Evolutionary conservation across 2,329 filamentous ascomycete species (phyloP).

Genomic region (Colletotrichum sp.): DNA sequence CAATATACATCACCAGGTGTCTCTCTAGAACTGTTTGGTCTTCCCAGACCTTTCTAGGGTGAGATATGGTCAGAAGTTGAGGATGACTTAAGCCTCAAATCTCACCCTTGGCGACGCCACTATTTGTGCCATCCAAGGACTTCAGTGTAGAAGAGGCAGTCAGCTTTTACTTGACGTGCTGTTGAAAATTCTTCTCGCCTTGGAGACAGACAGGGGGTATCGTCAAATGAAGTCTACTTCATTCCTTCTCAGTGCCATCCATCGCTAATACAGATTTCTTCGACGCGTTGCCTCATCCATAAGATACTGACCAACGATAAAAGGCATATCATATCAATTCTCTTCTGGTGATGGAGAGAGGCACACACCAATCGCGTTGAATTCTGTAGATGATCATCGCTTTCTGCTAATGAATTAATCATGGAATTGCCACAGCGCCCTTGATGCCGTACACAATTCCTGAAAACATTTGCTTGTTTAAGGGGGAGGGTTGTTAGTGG

Average conservation of each 20-base stretch:
- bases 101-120: no score
- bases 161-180: background rate
- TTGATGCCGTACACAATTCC: background rate
- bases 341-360: background rate
- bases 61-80: no score
- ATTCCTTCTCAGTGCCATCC: background rate
- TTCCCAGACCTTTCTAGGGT: background rate
- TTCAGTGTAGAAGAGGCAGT: no score
- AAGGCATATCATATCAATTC: accelerated
- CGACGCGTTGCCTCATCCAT: background rate
- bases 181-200: no score
- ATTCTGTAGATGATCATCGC: background rate
- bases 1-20: background rate
- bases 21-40: background rate
- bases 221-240: background rate
- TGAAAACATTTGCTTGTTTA: accelerated
- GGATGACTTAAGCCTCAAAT: no score
- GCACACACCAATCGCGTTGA: background rate
- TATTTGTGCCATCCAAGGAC: no score
- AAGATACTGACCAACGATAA: background rate
- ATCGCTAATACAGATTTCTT: background rate
- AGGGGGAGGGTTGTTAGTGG: background rate
- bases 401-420: background rate
- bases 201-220: accelerated
- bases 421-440: background rate